Conservation (phyloP, 2,329 filamentous ascomycete genomes). For the Fusarium torreyae region DNA sequence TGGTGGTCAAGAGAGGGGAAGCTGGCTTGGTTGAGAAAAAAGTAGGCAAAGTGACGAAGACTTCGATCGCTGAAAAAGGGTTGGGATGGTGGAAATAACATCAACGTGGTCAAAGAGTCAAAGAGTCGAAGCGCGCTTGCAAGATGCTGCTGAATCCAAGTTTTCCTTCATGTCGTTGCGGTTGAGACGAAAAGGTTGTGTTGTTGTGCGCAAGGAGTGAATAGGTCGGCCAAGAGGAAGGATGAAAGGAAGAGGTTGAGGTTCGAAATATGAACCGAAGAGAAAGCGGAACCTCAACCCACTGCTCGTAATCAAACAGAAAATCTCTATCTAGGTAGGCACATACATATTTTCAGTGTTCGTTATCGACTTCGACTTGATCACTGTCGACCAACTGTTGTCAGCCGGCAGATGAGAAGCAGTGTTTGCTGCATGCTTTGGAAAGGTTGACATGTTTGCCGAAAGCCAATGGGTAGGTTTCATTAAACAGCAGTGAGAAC, state of each 20-base stretch:
- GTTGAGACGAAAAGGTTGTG: background rate
- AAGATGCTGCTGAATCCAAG: background rate
- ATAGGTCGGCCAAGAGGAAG: background rate
- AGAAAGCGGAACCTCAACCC: background rate
- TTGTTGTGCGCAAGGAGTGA: background rate
- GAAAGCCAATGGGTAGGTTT: background rate
- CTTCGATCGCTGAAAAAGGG: too few species aligned
- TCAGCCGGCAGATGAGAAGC: background rate
- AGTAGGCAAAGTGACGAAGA: slow-evolving; percentile 3
- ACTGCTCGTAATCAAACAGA: background rate
- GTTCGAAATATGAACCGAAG: background rate
- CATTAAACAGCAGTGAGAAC: background rate
- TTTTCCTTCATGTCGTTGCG: background rate
- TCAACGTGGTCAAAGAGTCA: too few species aligned
- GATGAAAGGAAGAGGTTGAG: background rate
- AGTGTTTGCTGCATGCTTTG: background rate
- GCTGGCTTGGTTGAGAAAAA: slow-evolving; percentile 4
- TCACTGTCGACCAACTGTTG: background rate
- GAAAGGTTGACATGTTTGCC: background rate
- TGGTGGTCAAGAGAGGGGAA: background rate
- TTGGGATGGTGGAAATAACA: background rate
- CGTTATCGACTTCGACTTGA: background rate
- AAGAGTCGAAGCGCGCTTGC: too few species aligned
- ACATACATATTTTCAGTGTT: background rate
- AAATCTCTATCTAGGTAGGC: background rate